These are phyloP conservation scores for Leccinum barrowsii DNA, from an alignment of 768 basidiomycete genomes.

Conservation along the genomic window DNA sequence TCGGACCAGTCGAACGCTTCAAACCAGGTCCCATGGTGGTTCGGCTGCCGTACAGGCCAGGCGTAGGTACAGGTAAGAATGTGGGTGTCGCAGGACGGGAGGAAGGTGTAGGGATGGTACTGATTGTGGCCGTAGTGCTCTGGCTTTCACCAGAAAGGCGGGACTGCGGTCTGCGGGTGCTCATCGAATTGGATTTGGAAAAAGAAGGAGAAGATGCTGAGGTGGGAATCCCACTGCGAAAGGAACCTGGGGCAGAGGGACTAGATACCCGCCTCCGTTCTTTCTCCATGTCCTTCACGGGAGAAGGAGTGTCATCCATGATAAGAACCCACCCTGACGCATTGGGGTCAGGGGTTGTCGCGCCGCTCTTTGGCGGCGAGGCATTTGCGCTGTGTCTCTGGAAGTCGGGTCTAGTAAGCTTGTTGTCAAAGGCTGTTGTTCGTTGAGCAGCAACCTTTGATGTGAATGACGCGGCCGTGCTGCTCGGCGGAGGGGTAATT, in stretches of 20 bases:
- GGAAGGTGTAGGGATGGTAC: constrained; percentile 60
- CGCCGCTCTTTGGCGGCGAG: constrained; percentile 37
- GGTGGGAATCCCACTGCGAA: constrained; percentile 45
- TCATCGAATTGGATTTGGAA: constrained; percentile 38
- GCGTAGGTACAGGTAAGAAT: constrained; percentile 66
- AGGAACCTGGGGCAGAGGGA: constrained; percentile 53
- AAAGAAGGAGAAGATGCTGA: constrained; percentile 47
- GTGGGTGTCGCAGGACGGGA: constrained; percentile 77
- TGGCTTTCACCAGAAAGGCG: constrained; percentile 64
- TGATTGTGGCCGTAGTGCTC: constrained; percentile 52
- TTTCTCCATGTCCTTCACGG: constrained; percentile 52
- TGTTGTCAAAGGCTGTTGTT: constrained; percentile 16
- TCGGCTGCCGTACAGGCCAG: constrained; percentile 43
- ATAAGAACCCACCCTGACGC: constrained; percentile 84
- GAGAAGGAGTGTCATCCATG: constrained; percentile 82
- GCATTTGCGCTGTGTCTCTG: constrained; percentile 46
- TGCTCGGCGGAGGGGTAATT: constrained; percentile 35
- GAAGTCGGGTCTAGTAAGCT: constrained; percentile 21
- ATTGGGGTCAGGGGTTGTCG: constrained; percentile 48
- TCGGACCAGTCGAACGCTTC: constrained; percentile 60
- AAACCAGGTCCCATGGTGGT: constrained; percentile 37
- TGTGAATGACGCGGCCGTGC: constrained; percentile 34
- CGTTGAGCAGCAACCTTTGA: constrained; percentile 18
- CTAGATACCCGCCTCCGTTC: constrained; percentile 61
- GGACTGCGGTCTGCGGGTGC: constrained; percentile 65